Evolutionary conservation across 345 rosid genomes (phyloP).

Genomic region (Aquilaria sinensis): DNA sequence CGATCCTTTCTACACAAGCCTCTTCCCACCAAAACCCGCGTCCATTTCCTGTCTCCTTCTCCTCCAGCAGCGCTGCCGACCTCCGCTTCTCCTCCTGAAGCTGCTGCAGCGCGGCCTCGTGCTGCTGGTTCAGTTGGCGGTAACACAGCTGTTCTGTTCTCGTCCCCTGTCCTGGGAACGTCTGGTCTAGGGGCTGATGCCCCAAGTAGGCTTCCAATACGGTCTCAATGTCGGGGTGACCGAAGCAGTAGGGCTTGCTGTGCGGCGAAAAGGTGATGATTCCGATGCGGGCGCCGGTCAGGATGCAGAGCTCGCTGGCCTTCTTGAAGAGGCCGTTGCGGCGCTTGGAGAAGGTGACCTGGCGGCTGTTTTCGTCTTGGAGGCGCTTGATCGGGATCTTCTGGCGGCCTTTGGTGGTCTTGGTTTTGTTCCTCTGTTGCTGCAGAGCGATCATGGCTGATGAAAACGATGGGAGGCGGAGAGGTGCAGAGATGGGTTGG

Average conservation of each 20-base stretch:
- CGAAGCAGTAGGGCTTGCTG: conserved; percentile 23
- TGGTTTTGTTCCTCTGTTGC: background rate
- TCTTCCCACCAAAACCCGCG: conserved; percentile 34
- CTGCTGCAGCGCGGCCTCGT: conserved; percentile 13
- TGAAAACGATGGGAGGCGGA: too few relatives aligned
- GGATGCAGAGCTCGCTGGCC: conserved; percentile 27
- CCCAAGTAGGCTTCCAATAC: conserved; percentile 10
- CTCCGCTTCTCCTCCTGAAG: conserved; percentile 23
- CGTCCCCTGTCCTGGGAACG: background rate
- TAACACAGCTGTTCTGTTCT: background rate
- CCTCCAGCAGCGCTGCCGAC: conserved; percentile 6
- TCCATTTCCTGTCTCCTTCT: conserved; percentile 2
- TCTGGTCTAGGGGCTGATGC: background rate
- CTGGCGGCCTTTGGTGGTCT: conserved; percentile 17
- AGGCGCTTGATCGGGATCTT: conserved; percentile 24
- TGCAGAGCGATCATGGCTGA: too few relatives aligned
- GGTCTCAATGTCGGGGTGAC: conserved; percentile 20
- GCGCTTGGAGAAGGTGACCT: conserved; percentile 25
- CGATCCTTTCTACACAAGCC: conserved; percentile 15
- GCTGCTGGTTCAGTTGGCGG: conserved; percentile 14
- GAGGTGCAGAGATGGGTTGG: too few relatives aligned
- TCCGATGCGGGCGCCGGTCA: conserved; percentile 28
- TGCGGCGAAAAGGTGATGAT: conserved; percentile 27
- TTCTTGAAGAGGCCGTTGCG: conserved; percentile 29
- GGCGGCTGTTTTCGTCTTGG: conserved; percentile 7